Evolutionary conservation across 805 yeast genomes (phyloP), one percentile per base, ranked within the genome.

Genomic region (Phaffomyces thermotolerans): DNA sequence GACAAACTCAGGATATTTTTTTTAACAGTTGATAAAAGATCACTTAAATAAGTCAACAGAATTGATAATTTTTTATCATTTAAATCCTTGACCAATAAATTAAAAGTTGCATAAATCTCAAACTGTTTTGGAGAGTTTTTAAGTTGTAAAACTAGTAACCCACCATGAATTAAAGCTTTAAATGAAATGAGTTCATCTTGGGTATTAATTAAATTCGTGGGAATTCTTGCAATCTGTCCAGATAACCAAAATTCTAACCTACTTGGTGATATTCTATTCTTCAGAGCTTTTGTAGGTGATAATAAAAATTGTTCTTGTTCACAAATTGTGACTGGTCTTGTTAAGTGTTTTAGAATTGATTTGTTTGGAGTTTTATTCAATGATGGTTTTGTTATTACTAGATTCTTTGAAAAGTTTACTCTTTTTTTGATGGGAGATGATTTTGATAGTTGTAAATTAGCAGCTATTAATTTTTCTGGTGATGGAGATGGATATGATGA

Each of bases 71-170:
- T 50, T 22, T 36, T 46, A 10, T 56, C 58, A 6, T 43, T 43
- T 5, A 55, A 27, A 14, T 57, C 57, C 32, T 54, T 58, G 6
- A 58, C 18, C 1, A 58, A 34, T 2, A 47, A 20, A 34, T 49
- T 51, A 31, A 55, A 45, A 0, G 57, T 45, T 2, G 60, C 59
- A 42, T 58, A 58, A 5, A 58, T 50, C 41, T 58, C 62, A 46
- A 57, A 58, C 32, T 47, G 50, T 14, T 48, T 47, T 17, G 47
- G 34, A 33, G 59, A 53, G 8, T 46, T 24, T 0, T 18, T 20
- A 1, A 35, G 22, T 5, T 44, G 22, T 8, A 58, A 39, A 4
- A 57, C 51, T 0, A 25, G 13, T 8, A 57, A 6, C 2, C 60
- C 62, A 34, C 62, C 62, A 4, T 39, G 22, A 10, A 58, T 10